Evolutionary conservation across 1,284 basidiomycete species (phyloP).

Genomic region (Trichosporon ovoides): DNA sequence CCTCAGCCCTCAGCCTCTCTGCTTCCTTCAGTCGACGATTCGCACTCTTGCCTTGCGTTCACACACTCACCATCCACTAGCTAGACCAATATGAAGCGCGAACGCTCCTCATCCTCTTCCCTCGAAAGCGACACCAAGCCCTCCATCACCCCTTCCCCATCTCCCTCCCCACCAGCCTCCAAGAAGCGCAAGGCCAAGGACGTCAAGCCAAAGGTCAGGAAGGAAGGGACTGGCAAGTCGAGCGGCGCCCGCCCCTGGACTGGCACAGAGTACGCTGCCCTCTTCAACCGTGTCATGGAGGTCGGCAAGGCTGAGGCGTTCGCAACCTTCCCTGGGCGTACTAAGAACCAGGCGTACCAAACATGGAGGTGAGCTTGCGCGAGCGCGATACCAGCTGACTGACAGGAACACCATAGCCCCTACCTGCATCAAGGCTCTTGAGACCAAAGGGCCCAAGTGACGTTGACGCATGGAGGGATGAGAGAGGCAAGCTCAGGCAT

Average conservation of each 20-base stretch:
- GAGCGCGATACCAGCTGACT: background rate
- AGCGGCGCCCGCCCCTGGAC: conserved; percentile 2
- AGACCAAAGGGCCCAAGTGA: background rate
- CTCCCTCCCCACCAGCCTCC: background rate
- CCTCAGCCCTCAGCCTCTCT: background rate
- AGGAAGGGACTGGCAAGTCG: background rate
- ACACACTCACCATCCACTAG: background rate
- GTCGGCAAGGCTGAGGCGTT: background rate
- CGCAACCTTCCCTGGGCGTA: conserved; percentile 9
- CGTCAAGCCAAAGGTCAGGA: background rate
- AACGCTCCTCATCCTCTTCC: background rate
- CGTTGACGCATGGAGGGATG: too few species aligned
- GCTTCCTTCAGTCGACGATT: background rate
- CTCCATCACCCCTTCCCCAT: background rate
- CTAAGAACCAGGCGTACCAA: conserved; percentile 8
- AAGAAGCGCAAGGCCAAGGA: background rate
- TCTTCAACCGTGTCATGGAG: conserved; percentile 9
- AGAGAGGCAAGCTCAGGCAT: too few species aligned
- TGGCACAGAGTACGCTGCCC: conserved; percentile 2
- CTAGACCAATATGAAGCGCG: background rate
- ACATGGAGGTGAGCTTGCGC: conserved; percentile 14
- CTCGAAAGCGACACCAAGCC: background rate
- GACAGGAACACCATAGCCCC: background rate
- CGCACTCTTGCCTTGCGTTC: background rate
- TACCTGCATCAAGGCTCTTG: background rate